Conservation (phyloP, 2,329 filamentous ascomycete genomes). For the Anisogramma anomala region DNA sequence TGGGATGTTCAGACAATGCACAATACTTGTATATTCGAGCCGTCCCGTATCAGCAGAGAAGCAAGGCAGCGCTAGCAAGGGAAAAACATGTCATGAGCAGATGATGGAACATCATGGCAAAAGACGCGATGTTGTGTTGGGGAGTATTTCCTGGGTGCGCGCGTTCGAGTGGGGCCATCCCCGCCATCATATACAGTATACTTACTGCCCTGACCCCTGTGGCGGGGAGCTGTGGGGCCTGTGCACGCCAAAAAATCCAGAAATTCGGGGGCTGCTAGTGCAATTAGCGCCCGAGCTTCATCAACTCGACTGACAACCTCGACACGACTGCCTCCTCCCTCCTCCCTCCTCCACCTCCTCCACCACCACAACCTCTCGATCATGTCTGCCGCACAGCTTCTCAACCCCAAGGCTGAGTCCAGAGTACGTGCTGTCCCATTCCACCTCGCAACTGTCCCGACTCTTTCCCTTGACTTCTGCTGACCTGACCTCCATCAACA, state of each 20-base stretch:
- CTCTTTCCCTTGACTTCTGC: slow-evolving; percentile 29
- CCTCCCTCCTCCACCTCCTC: background rate
- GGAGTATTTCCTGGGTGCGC: too few species aligned
- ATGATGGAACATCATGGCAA: too few species aligned
- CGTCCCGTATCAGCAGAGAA: too few species aligned
- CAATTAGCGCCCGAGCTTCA: too few species aligned
- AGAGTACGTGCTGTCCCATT: slow-evolving; percentile 49
- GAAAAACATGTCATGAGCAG: too few species aligned
- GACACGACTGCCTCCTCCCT: background rate
- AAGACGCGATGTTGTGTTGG: too few species aligned
- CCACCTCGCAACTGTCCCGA: slow-evolving; percentile 18
- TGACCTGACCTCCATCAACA: slow-evolving; percentile 33
- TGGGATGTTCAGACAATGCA: too few species aligned
- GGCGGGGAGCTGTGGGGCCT: background rate
- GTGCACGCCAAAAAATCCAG: slow-evolving; percentile 10
- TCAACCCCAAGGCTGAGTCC: slow-evolving; percentile 98
- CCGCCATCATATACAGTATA: background rate
- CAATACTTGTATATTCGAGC: too few species aligned
- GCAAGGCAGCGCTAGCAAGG: too few species aligned
- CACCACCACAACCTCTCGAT: slow-evolving; percentile 13
- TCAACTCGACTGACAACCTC: background rate
- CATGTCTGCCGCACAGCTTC: slow-evolving; percentile 96
- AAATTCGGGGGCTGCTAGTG: too few species aligned
- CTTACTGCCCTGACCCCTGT: background rate
- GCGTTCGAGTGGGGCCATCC: too few species aligned